Evolutionary conservation across 2,329 filamentous ascomycete genomes (phyloP), one percentile per base, ranked within the genome.

Genomic region (Apiospora arundinis): DNA sequence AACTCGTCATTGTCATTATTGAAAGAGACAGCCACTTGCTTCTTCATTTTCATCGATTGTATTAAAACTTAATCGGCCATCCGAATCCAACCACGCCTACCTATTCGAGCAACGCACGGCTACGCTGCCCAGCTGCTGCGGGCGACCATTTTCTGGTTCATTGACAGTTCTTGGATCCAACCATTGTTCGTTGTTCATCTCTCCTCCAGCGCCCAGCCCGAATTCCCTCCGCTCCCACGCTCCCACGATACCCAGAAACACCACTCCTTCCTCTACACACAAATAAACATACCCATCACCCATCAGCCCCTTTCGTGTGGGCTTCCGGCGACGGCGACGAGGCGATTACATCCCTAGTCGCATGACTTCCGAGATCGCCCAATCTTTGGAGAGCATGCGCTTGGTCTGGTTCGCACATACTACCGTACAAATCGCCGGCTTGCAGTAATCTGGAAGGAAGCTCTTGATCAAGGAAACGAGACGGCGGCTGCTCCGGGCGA

Each of bases 361-460:
- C 68, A 70, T 70, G 63, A 70, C 68, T 49, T 49, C 63, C 21
- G 48, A 60, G 68, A 68, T 56, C 65, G 68, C 71, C 71, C 71
- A 72, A 72, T 72, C 68, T 48, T 46, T 37, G 71, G 68, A 70
- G 68, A 63, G 56, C 66, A 49, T 70, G 71, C 71, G 71, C 68
- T 23, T 72, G 44, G 56, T 44, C 60, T 37, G 42, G 21, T 25
- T 69, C 40, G 46, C 68, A 46, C 65, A 63, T 23, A 40, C 56
- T 21, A 63, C 21, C 56, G 28, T 32, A 40, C 21, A 63, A 40
- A 40, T n/a, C 56, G 40, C 56, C 56, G 14, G 56, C 56, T 63
- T 40, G 32, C 21, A 63, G 32, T 8, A 40, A 40, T 28, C 56
- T 63, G 56, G 32, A 23, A 63, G 56, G 56, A n/a, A 63, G 56